Conservation (phyloP, 169 alveolate genomes). For the Theileria parva region DNA sequence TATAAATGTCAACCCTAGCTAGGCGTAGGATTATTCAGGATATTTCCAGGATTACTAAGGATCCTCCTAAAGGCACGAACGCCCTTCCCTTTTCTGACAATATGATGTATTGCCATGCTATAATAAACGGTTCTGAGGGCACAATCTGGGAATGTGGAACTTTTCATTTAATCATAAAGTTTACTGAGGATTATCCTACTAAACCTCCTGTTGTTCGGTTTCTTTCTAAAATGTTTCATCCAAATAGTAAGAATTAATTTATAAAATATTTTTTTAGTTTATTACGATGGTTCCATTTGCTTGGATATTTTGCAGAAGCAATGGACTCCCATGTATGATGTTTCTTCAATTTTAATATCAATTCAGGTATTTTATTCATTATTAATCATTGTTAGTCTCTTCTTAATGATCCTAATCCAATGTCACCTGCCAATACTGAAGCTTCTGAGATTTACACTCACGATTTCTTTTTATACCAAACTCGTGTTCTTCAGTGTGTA, state of each 20-base stretch:
- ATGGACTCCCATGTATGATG: conserved; percentile 94
- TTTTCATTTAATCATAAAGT: conserved; percentile 86
- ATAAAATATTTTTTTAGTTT: conserved; percentile 56
- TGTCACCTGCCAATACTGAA: conserved; percentile 93
- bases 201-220: conserved; percentile 89
- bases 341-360: conserved; percentile 90
- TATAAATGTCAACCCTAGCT: conserved; percentile 77
- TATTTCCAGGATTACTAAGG: conserved; percentile 84
- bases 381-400: conserved; percentile 80
- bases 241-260: conserved; percentile 71
- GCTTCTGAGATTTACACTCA: conserved; percentile 88
- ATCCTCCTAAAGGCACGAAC: conserved; percentile 84
- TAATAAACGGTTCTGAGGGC: conserved; percentile 93
- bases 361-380: conserved; percentile 70
- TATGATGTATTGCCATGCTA: conserved; percentile 93
- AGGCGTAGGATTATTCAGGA: conserved; percentile 89
- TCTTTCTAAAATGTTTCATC: conserved; percentile 85
- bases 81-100: conserved; percentile 90
- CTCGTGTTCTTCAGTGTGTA: conserved; percentile 67
- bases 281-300: conserved; percentile 88
- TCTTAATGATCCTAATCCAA: conserved; percentile 92
- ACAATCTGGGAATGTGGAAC: conserved; percentile 95
- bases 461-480: conserved; percentile 67
- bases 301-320: conserved; percentile 88
- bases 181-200: conserved; percentile 90